Conservation (phyloP, 78 protist species). For the Goniomonas avonlea region DNA sequence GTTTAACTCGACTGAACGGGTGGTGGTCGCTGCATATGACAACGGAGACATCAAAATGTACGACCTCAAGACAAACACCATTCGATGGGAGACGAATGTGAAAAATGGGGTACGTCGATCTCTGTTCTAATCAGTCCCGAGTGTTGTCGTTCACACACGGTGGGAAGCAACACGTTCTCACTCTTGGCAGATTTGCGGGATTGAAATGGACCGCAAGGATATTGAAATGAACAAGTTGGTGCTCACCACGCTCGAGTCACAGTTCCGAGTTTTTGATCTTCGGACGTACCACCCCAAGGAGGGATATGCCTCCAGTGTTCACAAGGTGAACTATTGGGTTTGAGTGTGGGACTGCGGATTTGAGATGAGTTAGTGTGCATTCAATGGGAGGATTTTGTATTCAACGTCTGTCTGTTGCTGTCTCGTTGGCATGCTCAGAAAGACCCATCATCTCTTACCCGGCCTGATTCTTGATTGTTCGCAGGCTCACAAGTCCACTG, state of each 20-base stretch:
- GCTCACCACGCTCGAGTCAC: slow-evolving; percentile 42
- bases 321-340: too few species aligned
- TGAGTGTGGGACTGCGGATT: background rate
- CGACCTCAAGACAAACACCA: slow-evolving; percentile 40
- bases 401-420: too few species aligned
- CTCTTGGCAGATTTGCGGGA: slow-evolving; percentile 15
- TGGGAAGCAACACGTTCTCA: too few species aligned
- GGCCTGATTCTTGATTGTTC: background rate
- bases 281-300: slow-evolving; percentile 37
- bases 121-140: background rate
- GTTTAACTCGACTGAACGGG: slow-evolving; percentile 30
- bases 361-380: too few species aligned
- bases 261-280: slow-evolving; percentile 31
- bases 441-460: background rate
- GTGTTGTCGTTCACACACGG: too few species aligned
- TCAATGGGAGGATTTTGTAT: background rate
- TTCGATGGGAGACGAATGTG: slow-evolving; percentile 55
- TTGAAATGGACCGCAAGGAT: slow-evolving; percentile 63
- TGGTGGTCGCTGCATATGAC: slow-evolving; percentile 59
- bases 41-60: slow-evolving; percentile 75
- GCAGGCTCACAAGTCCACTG: slow-evolving; percentile 29
- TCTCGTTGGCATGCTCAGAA: slow-evolving; percentile 6
- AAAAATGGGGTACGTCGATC: slow-evolving; percentile 46
- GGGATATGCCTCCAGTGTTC: slow-evolving; percentile 60
- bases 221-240: slow-evolving; percentile 58